A percentile compares a stretch with the other conserved stretches of the same genome.
Evolutionary conservation across 192 early-diverging fungal species (phyloP).

Genomic region (Coemansia sp.): DNA sequence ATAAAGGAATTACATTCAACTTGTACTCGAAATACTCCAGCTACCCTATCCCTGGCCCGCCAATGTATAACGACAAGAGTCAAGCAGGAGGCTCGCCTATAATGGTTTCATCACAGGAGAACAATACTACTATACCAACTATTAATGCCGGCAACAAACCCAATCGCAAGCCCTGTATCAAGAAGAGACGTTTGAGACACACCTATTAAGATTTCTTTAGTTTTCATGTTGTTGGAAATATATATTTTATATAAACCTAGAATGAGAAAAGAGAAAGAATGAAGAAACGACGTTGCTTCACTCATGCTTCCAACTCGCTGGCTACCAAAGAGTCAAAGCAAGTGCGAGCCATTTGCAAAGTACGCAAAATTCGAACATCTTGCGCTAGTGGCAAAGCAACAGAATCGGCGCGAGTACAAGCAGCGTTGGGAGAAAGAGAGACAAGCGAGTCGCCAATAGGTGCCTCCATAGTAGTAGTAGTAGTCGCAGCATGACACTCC

Average conservation of each 20-base stretch:
- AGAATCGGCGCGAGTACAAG: constrained; percentile 3
- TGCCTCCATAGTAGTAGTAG: neutral
- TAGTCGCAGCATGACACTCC: constrained; percentile 1
- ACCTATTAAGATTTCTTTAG: neutral
- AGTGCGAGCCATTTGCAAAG: constrained; percentile 41
- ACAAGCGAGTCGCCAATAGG: neutral
- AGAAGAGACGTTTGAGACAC: neutral
- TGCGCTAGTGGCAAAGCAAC: constrained; percentile 33
- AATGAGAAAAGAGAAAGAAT: neutral
- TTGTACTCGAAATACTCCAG: neutral
- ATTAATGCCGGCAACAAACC: neutral
- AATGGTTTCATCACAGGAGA: neutral
- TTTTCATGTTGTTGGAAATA: neutral
- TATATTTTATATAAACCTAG: constrained; percentile 4
- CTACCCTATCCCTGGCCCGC: constrained; percentile 25
- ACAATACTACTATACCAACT: neutral
- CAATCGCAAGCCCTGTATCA: neutral
- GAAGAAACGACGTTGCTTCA: neutral
- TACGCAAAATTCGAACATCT: constrained; percentile 46
- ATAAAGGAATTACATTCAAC: constrained; percentile 18
- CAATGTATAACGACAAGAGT: constrained; percentile 1
- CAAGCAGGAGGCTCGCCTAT: neutral
- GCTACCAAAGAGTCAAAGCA: constrained; percentile 52
- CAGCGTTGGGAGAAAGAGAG: neutral
- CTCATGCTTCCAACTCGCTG: constrained; percentile 20